Percentiles rank a stretch among this genome's conserved stretches.
These are phyloP conservation scores for Xylariaceae sp. DNA, from an alignment of 2,329 filamentous ascomycete genomes.

Conservation along the genomic window DNA sequence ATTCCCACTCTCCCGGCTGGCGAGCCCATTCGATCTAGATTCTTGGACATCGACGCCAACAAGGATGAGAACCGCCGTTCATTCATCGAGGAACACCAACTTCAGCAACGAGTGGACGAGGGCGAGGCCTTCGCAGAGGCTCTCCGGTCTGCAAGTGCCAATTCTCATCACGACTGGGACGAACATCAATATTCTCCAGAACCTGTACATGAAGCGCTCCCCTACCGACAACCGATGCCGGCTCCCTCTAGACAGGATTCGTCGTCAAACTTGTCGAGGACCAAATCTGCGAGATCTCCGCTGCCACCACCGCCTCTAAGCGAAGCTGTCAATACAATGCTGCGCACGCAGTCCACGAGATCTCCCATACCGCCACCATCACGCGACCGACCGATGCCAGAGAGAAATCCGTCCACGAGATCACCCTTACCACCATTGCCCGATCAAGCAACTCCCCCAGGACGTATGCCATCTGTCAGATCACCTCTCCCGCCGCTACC, in stretches of 20 bases:
- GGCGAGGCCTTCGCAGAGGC: slow-evolving; percentile 55
- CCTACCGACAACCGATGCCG: slow-evolving; percentile 10
- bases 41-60: slow-evolving; percentile 31
- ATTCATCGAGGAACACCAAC: slow-evolving; percentile 54
- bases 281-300: slow-evolving; percentile 16
- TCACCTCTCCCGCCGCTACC: slow-evolving; percentile 16
- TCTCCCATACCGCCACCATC: slow-evolving; percentile 15
- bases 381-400: slow-evolving; percentile 1
- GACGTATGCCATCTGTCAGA: slow-evolving; percentile 6
- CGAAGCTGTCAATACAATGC: slow-evolving; percentile 21
- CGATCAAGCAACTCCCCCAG: slow-evolving; percentile 9
- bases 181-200: slow-evolving; percentile 27
- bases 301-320: slow-evolving; percentile 18
- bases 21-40: slow-evolving; percentile 24
- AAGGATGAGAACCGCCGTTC: slow-evolving; percentile 53
- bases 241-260: slow-evolving; percentile 15
- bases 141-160: slow-evolving; percentile 29
- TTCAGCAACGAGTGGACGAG: slow-evolving; percentile 58
- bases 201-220: slow-evolving; percentile 14
- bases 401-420: slow-evolving; percentile 8
- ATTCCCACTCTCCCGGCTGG: slow-evolving; percentile 28
- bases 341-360: slow-evolving; percentile 24
- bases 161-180: slow-evolving; percentile 29
- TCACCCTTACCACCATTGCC: slow-evolving; percentile 11
- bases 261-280: slow-evolving; percentile 14